Percentiles rank a stretch among this genome's conserved stretches.
These are phyloP conservation scores for Linum usitatissimum DNA, from an alignment of 345 rosid species.

Conservation along the genomic window DNA sequence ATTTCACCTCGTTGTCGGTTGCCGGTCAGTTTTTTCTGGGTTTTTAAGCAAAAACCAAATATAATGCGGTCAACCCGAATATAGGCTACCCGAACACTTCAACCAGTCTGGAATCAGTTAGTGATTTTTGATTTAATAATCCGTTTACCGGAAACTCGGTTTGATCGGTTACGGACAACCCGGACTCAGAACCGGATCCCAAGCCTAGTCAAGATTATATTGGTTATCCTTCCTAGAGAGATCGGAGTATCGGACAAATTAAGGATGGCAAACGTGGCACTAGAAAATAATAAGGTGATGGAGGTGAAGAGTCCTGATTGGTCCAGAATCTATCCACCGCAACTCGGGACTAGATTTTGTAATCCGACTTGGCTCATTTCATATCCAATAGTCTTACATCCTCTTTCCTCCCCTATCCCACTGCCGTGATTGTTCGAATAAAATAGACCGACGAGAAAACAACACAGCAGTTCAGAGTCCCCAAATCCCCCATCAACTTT, in stretches of 20 bases:
- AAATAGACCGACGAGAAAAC: neutral
- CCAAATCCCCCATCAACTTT: too few species aligned
- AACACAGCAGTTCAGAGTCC: neutral
- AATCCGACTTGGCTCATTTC: constrained; percentile 38
- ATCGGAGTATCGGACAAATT: neutral
- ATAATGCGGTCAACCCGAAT: too few species aligned
- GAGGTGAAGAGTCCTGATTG: constrained; percentile 39
- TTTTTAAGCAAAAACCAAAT: too few species aligned
- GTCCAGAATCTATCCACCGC: constrained; percentile 64
- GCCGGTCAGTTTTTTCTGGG: too few species aligned
- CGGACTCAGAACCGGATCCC: too few species aligned
- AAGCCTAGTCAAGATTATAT: too few species aligned
- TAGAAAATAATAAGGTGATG: constrained; percentile 24
- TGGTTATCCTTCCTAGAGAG: neutral
- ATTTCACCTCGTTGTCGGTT: too few species aligned
- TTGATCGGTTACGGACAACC: too few species aligned
- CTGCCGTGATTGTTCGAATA: neutral
- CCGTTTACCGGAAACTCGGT: too few species aligned
- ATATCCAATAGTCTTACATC: constrained; percentile 25
- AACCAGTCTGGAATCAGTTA: too few species aligned
- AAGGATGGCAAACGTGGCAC: neutral
- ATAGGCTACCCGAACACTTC: too few species aligned
- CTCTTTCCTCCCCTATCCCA: neutral
- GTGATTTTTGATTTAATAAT: too few species aligned
- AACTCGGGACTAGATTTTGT: constrained; percentile 40